Percentiles rank a stretch among this genome's conserved stretches.
phyloP scores from a whole-genome alignment of 495 filamentous ascomycete genomes.

The Hypomontagnella monticulosa region DNA sequence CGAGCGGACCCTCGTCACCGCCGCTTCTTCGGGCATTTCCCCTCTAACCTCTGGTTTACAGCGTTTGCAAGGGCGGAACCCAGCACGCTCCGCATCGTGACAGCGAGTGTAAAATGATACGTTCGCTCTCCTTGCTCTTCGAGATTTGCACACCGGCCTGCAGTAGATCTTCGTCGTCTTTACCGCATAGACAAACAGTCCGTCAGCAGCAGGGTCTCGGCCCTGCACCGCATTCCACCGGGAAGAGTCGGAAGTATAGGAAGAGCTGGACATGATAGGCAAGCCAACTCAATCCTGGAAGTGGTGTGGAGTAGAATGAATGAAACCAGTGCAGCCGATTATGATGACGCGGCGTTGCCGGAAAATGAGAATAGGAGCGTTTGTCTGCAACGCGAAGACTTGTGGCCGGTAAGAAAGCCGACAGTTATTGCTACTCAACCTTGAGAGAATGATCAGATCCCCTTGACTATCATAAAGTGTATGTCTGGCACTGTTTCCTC shows the following conservation, averaged over 20 bases:
- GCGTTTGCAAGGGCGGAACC: constrained; percentile 71
- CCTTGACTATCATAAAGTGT: too few relatives aligned
- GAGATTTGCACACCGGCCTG: constrained; percentile 67
- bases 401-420: too few relatives aligned
- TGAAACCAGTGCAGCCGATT: background rate
- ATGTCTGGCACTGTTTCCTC: too few relatives aligned
- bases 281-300: too few relatives aligned
- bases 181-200: constrained; percentile 69
- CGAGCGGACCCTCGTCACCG: constrained; percentile 59
- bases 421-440: too few relatives aligned
- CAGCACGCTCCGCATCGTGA: constrained; percentile 63
- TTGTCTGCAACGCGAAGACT: too few relatives aligned
- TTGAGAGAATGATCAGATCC: too few relatives aligned
- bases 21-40: constrained; percentile 50
- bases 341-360: background rate
- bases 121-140: constrained; percentile 69
- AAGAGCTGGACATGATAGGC: constrained; percentile 9
- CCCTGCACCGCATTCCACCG: constrained; percentile 66
- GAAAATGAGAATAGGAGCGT: background rate
- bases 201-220: constrained; percentile 60
- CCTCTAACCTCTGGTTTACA: constrained; percentile 63
- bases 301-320: too few relatives aligned
- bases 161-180: constrained; percentile 72
- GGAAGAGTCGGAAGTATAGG: constrained; percentile 18
- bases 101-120: constrained; percentile 66